Base-by-base conservation (phyloP, 306 rosid species). In the Castanea crenata region DNA sequence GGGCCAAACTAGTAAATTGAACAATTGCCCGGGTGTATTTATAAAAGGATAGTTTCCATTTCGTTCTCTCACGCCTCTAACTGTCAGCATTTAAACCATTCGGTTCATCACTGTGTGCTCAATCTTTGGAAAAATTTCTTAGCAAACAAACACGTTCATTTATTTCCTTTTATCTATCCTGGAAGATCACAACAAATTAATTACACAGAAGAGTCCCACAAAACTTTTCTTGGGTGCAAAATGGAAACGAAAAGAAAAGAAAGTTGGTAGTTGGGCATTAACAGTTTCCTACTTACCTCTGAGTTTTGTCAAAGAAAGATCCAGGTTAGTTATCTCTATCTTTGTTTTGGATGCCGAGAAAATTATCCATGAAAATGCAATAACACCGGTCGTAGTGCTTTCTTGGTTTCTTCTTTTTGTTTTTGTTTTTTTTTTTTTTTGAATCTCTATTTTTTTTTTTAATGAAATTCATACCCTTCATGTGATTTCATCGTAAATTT, bases 281-380 rank as follows among this genome's bases (percentile, higher is more conserved):
- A 16, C 44, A 29, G 46, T 6, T 9, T 34, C 25, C 11, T 41
- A 41, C 46, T 49, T 49, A 3, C 54, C 9, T 35, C 52, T 5
- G 52, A 9, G 51, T 67, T 35, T 35, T 19, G 21, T 32, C 46
- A n/a, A 6, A 31, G 46, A 5, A 64, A 64, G 25, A 52, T 14
- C 68, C 46, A 73, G 56, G 70, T 78, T 21, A 13, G 23, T 25
- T 34, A 1, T 58, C 71, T 54, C 3, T 51, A 25, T 73, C 49
- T 46, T 35, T 62, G 27, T 44, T 46, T 56, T 74, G 71, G 79
- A 38, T 80, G 35, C 79, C 31, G 6, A 44, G 69, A 80, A 31
- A 15, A 5, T 27, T 63, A 29, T 29, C 71, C 20, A 29, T 34
- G 23, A 20, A 5, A 41, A 41, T 41, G 58, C 32, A 71, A 44